Conservation (phyloP, 495 filamentous ascomycete genomes). For the Penicillium samsonianum region DNA sequence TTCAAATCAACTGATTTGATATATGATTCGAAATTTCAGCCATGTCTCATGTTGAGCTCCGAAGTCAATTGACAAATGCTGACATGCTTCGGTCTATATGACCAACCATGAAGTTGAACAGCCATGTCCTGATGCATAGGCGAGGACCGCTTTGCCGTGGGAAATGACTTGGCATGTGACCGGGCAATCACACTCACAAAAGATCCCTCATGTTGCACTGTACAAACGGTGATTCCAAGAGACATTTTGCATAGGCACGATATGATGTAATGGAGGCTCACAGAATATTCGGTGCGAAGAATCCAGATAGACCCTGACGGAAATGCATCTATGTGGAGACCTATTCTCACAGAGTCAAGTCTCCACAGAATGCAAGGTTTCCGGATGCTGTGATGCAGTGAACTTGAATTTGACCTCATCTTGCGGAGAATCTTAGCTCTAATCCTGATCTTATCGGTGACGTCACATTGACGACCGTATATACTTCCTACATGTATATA, state of each 20-base stretch:
- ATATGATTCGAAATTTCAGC: no score
- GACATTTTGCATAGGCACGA: not conserved
- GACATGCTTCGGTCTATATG: no score
- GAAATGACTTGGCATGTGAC: not conserved
- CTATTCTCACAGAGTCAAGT: not conserved
- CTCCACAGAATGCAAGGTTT: no score
- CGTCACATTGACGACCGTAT: slow-evolving; percentile 32
- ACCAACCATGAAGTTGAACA: not conserved
- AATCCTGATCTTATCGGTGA: slow-evolving; percentile 25
- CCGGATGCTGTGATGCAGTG: not conserved
- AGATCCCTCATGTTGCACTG: not conserved
- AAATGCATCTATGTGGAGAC: no score
- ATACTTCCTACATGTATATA: slow-evolving; percentile 16
- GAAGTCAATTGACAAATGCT: not conserved
- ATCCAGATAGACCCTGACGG: not conserved
- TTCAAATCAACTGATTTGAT: no score
- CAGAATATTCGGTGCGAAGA: not conserved
- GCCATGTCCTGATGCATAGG: not conserved
- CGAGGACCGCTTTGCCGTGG: not conserved
- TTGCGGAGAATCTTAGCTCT: not conserved
- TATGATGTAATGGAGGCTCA: not conserved
- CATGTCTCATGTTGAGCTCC: no score
- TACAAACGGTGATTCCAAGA: not conserved
- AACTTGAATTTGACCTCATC: not conserved
- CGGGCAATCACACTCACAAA: not conserved